These are phyloP conservation scores for Cubamyces lactineus DNA, from an alignment of 768 basidiomycete species.

Conservation along the genomic window DNA sequence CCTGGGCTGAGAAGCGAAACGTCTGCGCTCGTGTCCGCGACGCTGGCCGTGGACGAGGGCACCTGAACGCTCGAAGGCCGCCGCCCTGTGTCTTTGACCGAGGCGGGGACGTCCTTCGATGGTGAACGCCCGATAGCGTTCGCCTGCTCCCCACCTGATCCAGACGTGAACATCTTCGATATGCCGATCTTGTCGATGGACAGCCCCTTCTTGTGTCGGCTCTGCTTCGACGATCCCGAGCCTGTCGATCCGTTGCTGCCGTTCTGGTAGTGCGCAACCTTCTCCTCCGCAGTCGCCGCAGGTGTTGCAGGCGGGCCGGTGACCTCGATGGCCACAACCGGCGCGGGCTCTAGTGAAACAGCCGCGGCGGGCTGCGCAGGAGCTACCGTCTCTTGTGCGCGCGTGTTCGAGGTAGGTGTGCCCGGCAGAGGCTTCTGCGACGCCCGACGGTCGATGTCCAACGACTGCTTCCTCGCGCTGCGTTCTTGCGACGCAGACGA, in stretches of 20 bases:
- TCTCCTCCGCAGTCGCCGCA: conserved; percentile 27
- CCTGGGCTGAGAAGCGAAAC: conserved; percentile 42
- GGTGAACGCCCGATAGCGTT: conserved; percentile 31
- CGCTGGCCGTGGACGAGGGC: conserved; percentile 23
- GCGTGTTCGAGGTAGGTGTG: conserved; percentile 23
- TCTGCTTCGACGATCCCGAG: conserved; percentile 39
- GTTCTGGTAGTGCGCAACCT: conserved; percentile 20
- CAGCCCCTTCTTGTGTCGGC: conserved; percentile 67
- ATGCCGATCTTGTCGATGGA: conserved; percentile 82
- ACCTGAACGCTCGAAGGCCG: conserved; percentile 40
- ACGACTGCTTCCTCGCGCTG: conserved; percentile 27
- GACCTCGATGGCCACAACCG: conserved; percentile 38
- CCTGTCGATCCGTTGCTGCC: conserved; percentile 28
- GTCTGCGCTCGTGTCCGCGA: conserved; percentile 27
- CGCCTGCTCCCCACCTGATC: conserved; percentile 36
- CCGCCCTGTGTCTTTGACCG: conserved; percentile 25
- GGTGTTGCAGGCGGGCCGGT: conserved; percentile 37
- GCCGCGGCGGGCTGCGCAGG: conserved; percentile 16
- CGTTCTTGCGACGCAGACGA: conserved; percentile 12
- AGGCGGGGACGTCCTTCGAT: conserved; percentile 32
- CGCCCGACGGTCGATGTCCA: conserved; percentile 16
- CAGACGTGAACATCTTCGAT: conserved; percentile 68
- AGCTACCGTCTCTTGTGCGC: conserved; percentile 15
- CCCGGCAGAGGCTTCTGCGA: conserved; percentile 38
- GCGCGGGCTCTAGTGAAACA: conserved; percentile 24